Percentiles rank a stretch among this genome's conserved stretches.
These are phyloP conservation scores for Coix lacrymajobi DNA, from an alignment of 176 grass and related monocot species.

Conservation along the genomic window DNA sequence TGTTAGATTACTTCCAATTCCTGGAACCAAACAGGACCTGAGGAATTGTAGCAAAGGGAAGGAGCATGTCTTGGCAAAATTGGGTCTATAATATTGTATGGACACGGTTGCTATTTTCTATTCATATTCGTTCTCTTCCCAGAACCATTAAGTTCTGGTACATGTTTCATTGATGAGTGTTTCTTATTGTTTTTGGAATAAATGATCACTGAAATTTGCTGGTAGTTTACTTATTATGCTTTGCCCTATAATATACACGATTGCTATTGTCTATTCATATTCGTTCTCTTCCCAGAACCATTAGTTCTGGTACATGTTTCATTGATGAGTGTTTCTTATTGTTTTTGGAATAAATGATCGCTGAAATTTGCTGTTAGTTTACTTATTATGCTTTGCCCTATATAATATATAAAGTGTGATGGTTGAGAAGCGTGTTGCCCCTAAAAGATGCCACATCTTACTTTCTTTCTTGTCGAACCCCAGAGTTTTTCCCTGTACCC, in stretches of 20 bases:
- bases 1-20: neutral
- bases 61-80: neutral
- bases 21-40: neutral
- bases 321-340: neutral
- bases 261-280: too few relatives aligned
- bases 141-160: neutral
- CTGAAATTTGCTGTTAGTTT: neutral
- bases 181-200: too few relatives aligned
- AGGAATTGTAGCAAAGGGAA: neutral
- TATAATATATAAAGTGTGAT: constrained; percentile 1
- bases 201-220: too few relatives aligned
- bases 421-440: neutral
- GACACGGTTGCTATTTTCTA: neutral
- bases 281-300: too few relatives aligned
- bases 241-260: too few relatives aligned
- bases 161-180: too few relatives aligned
- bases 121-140: neutral
- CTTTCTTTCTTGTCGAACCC: neutral
- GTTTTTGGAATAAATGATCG: constrained; percentile 7
- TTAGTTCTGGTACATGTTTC: too few relatives aligned
- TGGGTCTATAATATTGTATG: neutral
- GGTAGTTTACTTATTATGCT: too few relatives aligned
- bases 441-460: neutral
- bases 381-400: neutral
- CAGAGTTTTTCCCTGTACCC: neutral